A percentile compares a stretch with the other conserved stretches of the same genome.
Evolutionary conservation across 2,329 filamentous ascomycete genomes (phyloP).

Genomic region (Penicillium paneum): DNA sequence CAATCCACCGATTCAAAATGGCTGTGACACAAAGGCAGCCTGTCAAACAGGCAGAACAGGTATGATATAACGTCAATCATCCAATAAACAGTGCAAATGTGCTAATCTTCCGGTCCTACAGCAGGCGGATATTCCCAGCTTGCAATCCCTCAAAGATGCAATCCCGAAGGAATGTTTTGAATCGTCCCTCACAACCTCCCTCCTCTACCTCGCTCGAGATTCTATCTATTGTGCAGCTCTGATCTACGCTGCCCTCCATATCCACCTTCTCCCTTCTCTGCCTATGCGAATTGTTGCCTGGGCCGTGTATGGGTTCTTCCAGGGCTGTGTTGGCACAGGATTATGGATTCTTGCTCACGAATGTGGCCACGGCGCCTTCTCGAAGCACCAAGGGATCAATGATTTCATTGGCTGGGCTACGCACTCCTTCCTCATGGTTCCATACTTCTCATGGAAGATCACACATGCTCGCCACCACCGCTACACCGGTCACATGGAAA

Average conservation of each 20-base stretch:
- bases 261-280: slow-evolving; percentile 50
- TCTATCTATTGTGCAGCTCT: slow-evolving; percentile 50
- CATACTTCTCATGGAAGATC: slow-evolving; percentile 72
- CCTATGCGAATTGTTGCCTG: slow-evolving; percentile 50
- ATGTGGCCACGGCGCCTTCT: slow-evolving; percentile 67
- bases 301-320: slow-evolving; percentile 59
- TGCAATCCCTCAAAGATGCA: slow-evolving; percentile 38
- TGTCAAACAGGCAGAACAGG: slow-evolving; percentile 5
- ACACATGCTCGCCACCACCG: slow-evolving; percentile 68
- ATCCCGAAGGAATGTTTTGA: slow-evolving; percentile 63
- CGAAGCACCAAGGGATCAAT: slow-evolving; percentile 56
- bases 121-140: slow-evolving; percentile 3
- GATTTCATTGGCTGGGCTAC: slow-evolving; percentile 60
- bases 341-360: slow-evolving; percentile 71
- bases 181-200: slow-evolving; percentile 51
- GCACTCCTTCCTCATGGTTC: slow-evolving; percentile 65
- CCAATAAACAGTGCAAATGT: neutral
- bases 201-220: slow-evolving; percentile 58
- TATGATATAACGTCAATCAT: neutral
- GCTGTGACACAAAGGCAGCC: slow-evolving; percentile 1
- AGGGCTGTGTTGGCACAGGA: slow-evolving; percentile 65
- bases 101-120: neutral
- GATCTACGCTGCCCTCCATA: slow-evolving; percentile 53
- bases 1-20: neutral
- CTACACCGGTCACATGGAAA: slow-evolving; percentile 65